A percentile compares a stretch with the other conserved stretches of the same genome.
phyloP scores from a whole-genome alignment of 345 rosid species.

The Toxicodendron radicans region DNA sequence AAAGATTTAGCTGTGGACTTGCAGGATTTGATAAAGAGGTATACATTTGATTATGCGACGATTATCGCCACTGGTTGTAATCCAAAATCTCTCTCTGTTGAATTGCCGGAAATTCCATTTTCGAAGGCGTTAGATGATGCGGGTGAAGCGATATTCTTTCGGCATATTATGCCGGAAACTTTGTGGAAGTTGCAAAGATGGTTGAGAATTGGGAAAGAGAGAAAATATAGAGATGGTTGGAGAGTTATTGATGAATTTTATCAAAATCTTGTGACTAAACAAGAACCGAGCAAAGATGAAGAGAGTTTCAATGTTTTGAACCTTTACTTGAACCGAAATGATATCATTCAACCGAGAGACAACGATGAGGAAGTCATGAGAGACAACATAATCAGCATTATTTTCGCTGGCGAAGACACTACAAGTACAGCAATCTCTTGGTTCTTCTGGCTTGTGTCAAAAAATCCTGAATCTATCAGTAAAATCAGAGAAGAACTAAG shows the following conservation, averaged over 20 bases:
- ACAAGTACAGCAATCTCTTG: not conserved
- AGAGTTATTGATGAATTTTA: not conserved
- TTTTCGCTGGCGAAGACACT: not conserved
- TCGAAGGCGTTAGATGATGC: constrained; percentile 41
- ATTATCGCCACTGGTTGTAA: constrained; percentile 44
- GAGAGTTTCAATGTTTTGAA: not conserved
- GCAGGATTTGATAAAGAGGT: constrained; percentile 43
- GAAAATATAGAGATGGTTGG: constrained; percentile 12
- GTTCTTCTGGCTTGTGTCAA: not conserved
- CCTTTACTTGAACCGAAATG: not conserved
- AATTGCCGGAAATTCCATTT: constrained; percentile 34
- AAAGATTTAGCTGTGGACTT: constrained; percentile 29
- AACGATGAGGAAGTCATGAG: too few relatives aligned
- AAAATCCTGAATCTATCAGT: not conserved
- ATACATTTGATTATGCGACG: constrained; percentile 47
- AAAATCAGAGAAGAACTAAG: not conserved
- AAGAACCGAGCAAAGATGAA: not conserved
- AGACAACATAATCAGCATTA: too few relatives aligned
- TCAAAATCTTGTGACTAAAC: not conserved
- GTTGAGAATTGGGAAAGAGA: constrained; percentile 42
- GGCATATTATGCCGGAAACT: constrained; percentile 26
- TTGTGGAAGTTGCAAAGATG: constrained; percentile 38
- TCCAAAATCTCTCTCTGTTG: constrained; percentile 41
- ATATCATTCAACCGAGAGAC: not conserved
- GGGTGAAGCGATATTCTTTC: constrained; percentile 31